Conservation (phyloP, 2,329 filamentous ascomycete genomes). For the Venturiaceae sp. region DNA sequence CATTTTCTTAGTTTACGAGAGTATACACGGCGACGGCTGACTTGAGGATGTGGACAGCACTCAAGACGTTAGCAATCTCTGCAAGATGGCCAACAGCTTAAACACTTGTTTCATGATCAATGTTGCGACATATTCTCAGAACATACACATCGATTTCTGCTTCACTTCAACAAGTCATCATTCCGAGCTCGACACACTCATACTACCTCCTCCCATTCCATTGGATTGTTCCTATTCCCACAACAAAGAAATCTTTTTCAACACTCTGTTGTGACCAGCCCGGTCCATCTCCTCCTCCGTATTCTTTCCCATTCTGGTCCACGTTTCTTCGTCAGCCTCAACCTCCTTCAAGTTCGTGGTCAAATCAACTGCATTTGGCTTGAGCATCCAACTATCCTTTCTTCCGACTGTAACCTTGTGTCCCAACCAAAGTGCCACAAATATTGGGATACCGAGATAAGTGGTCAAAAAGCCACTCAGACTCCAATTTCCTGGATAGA, state of each 20-base stretch:
- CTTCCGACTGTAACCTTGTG: background rate
- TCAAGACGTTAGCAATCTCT: no score
- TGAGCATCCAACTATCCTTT: conserved; percentile 42
- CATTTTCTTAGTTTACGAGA: no score
- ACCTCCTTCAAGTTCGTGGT: conserved; percentile 28
- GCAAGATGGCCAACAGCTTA: no score
- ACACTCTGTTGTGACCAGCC: background rate
- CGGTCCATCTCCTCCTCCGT: background rate
- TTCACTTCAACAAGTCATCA: no score
- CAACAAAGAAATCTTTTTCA: background rate
- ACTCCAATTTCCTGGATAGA: conserved; percentile 4
- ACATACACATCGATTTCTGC: no score
- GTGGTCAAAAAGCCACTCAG: background rate
- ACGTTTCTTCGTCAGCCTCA: conserved; percentile 9
- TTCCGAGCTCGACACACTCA: no score
- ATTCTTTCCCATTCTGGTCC: background rate
- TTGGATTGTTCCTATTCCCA: background rate
- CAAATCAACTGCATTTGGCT: conserved; percentile 42
- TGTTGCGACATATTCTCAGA: no score
- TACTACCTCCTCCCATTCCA: no score
- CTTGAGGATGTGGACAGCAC: no score
- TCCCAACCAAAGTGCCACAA: background rate
- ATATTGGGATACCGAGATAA: background rate
- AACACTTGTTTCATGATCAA: no score
- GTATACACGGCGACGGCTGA: no score